Conservation (phyloP, 2,329 filamentous ascomycete genomes). For the Arthrobotrys musiformis region DNA sequence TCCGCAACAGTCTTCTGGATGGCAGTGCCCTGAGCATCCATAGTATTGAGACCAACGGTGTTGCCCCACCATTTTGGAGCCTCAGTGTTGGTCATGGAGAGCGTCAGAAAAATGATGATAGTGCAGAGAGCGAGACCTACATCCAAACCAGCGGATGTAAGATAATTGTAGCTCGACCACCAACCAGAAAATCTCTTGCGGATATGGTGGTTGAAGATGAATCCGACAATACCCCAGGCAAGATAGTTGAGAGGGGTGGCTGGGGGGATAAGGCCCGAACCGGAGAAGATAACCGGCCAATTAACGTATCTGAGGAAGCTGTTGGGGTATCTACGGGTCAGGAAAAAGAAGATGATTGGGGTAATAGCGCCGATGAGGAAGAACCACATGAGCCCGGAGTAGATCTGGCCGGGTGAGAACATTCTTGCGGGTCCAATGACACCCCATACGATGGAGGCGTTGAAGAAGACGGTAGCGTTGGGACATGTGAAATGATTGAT, state of each 20-base stretch:
- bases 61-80: conserved; percentile 75
- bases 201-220: conserved; percentile 75
- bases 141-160: conserved; percentile 77
- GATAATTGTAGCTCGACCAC: conserved; percentile 83
- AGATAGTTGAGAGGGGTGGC: conserved; percentile 78
- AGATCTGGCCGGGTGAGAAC: conserved; percentile 73
- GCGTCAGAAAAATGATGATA: conserved; percentile 75
- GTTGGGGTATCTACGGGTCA: conserved; percentile 72
- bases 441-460: conserved; percentile 77
- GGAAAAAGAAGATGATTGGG: conserved; percentile 72
- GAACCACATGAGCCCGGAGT: conserved; percentile 75
- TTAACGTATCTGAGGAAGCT: conserved; percentile 74
- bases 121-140: conserved; percentile 74
- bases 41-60: conserved; percentile 64
- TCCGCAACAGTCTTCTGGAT: conserved; percentile 64
- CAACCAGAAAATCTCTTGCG: conserved; percentile 74
- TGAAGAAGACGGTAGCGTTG: conserved; percentile 72
- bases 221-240: conserved; percentile 75
- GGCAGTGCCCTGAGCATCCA: conserved; percentile 65
- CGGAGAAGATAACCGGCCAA: conserved; percentile 75
- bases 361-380: conserved; percentile 74
- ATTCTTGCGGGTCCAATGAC: conserved; percentile 77
- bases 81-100: conserved; percentile 70
- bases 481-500: conserved; percentile 72
- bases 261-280: conserved; percentile 72